Evolutionary conservation across 495 filamentous ascomycete species (phyloP).

Genomic region (Podospora appendiculata): DNA sequence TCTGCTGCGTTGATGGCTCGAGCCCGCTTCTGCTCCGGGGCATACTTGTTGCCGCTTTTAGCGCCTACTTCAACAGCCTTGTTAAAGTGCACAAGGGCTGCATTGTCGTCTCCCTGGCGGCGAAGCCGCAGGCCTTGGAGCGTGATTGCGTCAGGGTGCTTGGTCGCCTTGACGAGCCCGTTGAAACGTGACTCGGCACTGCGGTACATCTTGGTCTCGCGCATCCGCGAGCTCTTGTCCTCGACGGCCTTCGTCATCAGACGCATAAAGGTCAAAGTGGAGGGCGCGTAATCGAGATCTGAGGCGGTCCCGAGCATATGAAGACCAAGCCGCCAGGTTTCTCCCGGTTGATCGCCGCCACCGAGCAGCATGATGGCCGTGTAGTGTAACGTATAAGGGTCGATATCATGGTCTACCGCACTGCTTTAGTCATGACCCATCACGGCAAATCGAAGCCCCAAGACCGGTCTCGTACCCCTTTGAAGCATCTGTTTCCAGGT

Average conservation of each 20-base stretch:
- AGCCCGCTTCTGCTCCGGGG: neutral
- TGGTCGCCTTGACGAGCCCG: neutral
- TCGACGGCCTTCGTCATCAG: neutral
- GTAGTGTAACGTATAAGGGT: conserved; percentile 17
- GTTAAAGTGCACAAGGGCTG: conserved; percentile 13
- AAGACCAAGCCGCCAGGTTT: conserved; percentile 1
- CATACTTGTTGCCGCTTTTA: neutral
- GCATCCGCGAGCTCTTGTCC: neutral
- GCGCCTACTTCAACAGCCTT: conserved; percentile 10
- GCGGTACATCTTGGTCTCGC: neutral
- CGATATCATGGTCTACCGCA: conserved; percentile 12
- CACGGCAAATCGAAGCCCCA: neutral
- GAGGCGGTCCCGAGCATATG: conserved; percentile 20
- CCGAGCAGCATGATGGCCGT: conserved; percentile 9
- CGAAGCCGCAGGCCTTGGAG: conserved; percentile 8
- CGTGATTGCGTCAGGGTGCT: conserved; percentile 13
- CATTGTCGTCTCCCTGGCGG: neutral
- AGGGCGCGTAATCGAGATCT: conserved; percentile 15
- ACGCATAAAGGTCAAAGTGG: conserved; percentile 14
- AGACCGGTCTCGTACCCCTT: conserved; percentile 6
- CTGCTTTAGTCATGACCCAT: conserved; percentile 1
- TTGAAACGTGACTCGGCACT: conserved; percentile 2
- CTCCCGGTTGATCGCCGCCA: neutral
- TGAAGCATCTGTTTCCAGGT: conserved; percentile 9
- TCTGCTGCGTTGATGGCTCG: neutral